These are phyloP conservation scores for Solanum sparsipilum DNA, from an alignment of 257 asterid genomes.

Conservation along the genomic window DNA sequence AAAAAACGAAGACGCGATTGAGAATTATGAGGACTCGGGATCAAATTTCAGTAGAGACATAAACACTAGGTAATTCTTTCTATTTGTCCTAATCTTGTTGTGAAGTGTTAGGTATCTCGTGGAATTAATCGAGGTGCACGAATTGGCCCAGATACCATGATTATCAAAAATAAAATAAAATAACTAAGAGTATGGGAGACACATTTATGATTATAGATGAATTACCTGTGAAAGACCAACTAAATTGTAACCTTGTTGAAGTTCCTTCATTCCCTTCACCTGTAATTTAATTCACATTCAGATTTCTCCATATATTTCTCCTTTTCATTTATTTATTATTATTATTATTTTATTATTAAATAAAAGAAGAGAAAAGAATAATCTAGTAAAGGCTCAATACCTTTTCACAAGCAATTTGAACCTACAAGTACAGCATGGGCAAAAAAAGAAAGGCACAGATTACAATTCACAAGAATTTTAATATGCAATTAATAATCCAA, in stretches of 20 bases:
- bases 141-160: too few species aligned
- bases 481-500: not conserved
- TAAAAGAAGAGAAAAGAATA: not conserved
- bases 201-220: not conserved
- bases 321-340: not conserved
- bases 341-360: not conserved
- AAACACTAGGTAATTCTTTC: too few species aligned
- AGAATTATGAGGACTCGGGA: too few species aligned
- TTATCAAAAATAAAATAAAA: too few species aligned
- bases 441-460: not conserved
- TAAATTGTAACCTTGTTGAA: constrained; percentile 12
- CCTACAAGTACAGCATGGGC: constrained; percentile 1
- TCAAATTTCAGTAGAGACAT: too few species aligned
- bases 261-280: constrained; percentile 7
- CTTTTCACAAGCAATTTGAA: constrained; percentile 9
- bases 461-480: not conserved
- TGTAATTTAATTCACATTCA: not conserved
- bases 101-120: too few species aligned
- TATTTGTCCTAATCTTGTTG: too few species aligned
- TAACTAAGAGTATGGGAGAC: too few species aligned
- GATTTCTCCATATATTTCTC: not conserved
- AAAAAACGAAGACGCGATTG: not conserved
- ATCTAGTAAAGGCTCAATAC: not conserved
- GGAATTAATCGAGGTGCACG: too few species aligned
- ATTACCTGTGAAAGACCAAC: constrained; percentile 26